A percentile compares a stretch with the other conserved stretches of the same genome.
Conservation (phyloP, 2,329 filamentous ascomycete genomes). For the Rhytidhysteron rufulum region DNA sequence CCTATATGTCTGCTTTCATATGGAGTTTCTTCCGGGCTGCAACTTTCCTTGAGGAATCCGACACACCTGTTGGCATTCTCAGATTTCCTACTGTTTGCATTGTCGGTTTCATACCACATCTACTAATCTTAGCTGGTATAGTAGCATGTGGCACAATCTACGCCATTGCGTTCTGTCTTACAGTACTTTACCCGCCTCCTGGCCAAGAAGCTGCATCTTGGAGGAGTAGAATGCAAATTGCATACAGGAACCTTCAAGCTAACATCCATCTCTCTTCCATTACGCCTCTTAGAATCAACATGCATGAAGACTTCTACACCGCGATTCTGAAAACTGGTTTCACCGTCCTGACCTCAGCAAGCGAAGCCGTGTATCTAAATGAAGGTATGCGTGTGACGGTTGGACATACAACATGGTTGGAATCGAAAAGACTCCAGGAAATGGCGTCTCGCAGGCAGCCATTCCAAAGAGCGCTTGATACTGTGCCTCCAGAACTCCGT, state of each 20-base stretch:
- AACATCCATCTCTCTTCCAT: constrained; percentile 73
- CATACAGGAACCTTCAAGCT: constrained; percentile 87
- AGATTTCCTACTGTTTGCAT: constrained; percentile 93
- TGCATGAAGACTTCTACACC: constrained; percentile 94
- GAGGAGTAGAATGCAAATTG: constrained; percentile 61
- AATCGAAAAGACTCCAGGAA: constrained; percentile 79
- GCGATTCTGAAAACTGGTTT: constrained; percentile 84
- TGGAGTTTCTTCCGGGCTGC: constrained; percentile 63
- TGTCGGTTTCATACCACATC: constrained; percentile 88
- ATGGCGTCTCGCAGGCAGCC: constrained; percentile 54
- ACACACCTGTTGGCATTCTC: constrained; percentile 62
- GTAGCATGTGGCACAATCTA: constrained; percentile 74
- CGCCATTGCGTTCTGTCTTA: constrained; percentile 68
- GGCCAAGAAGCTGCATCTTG: constrained; percentile 45
- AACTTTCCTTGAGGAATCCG: constrained; percentile 33
- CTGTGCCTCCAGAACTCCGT: constrained; percentile 41
- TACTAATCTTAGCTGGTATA: constrained; percentile 82
- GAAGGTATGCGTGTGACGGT: constrained; percentile 76
- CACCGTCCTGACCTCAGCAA: constrained; percentile 83
- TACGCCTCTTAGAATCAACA: constrained; percentile 67
- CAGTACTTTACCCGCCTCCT: constrained; percentile 63
- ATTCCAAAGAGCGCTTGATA: constrained; percentile 31
- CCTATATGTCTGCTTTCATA: constrained; percentile 81
- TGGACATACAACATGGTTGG: constrained; percentile 80
- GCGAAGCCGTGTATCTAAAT: constrained; percentile 92